Percentiles rank a stretch among this genome's conserved stretches.
phyloP scores from a whole-genome alignment of 1,284 basidiomycete species.

The Puccinia horiana region DNA sequence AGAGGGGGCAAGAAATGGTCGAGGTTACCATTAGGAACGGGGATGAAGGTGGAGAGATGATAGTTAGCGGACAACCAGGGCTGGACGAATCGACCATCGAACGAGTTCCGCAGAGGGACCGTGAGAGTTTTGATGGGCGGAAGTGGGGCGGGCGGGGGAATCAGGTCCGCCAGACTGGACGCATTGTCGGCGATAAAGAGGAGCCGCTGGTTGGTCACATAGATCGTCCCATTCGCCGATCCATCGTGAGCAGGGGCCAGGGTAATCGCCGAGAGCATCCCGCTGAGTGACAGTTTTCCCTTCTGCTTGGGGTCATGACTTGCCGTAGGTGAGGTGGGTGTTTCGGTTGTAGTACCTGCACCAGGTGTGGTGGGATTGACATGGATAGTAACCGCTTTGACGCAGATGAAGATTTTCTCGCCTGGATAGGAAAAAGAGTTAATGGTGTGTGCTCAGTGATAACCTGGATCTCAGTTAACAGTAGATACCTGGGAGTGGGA shows the following conservation, averaged over 20 bases:
- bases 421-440: not conserved
- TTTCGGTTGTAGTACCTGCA: slow-evolving; percentile 19
- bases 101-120: slow-evolving; percentile 19
- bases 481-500: slow-evolving; percentile 18
- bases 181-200: slow-evolving; percentile 25
- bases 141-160: not conserved
- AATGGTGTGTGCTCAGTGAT: not conserved
- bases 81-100: slow-evolving; percentile 39
- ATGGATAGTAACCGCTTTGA: not conserved
- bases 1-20: not conserved
- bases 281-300: slow-evolving; percentile 8
- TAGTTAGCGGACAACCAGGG: slow-evolving; percentile 42
- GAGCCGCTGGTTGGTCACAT: slow-evolving; percentile 40
- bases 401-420: slow-evolving; percentile 34
- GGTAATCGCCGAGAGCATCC: not conserved
- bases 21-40: slow-evolving; percentile 22
- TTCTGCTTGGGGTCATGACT: not conserved
- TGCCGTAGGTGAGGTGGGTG: not conserved
- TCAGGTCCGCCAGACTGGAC: not conserved
- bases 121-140: slow-evolving; percentile 32
- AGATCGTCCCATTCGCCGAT: slow-evolving; percentile 16
- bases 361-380: slow-evolving; percentile 26
- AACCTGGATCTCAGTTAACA: not conserved
- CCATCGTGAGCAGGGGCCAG: not conserved
- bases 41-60: slow-evolving; percentile 44